Conservation (phyloP, 805 yeast genomes). For the Danielia oregonensis region DNA sequence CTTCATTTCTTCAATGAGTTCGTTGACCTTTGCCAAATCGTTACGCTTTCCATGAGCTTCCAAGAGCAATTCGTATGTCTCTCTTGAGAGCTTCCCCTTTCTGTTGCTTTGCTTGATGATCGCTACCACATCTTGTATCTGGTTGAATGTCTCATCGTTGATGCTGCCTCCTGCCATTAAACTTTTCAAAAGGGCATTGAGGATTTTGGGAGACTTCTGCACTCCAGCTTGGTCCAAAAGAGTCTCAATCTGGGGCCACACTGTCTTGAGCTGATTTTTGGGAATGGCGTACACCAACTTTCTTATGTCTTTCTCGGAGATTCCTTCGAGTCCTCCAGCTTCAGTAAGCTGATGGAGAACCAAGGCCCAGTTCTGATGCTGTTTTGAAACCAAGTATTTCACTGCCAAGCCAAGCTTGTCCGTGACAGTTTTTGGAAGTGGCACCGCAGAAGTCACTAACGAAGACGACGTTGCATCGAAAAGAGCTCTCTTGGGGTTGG, state of each 20-base stretch:
- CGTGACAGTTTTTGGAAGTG: constrained; percentile 35
- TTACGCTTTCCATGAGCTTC: constrained; percentile 42
- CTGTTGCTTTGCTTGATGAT: constrained; percentile 20
- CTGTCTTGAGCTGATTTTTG: constrained; percentile 23
- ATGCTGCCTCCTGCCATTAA: constrained; percentile 23
- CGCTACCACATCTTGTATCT: constrained; percentile 30
- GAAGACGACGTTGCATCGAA: constrained; percentile 13
- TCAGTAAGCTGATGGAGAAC: constrained; percentile 36
- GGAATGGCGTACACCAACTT: constrained; percentile 42
- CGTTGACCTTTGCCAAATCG: constrained; percentile 37
- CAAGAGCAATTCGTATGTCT: constrained; percentile 43
- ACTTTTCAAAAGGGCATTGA: constrained; percentile 36
- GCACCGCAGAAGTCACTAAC: constrained; percentile 16
- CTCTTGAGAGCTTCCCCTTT: constrained; percentile 27
- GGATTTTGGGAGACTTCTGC: constrained; percentile 26
- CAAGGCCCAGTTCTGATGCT: constrained; percentile 45
- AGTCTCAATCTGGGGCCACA: constrained; percentile 23
- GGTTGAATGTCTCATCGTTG: constrained; percentile 17
- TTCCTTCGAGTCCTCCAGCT: constrained; percentile 33
- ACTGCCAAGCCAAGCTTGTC: constrained; percentile 38
- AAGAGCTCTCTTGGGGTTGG: not conserved
- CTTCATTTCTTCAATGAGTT: constrained; percentile 36
- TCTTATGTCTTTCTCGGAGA: constrained; percentile 31
- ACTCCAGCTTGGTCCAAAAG: constrained; percentile 35
- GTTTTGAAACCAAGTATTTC: constrained; percentile 35